A percentile compares a stretch with the other conserved stretches of the same genome.
phyloP scores from a whole-genome alignment of 257 asterid species.

The Lycium ferocissimum region DNA sequence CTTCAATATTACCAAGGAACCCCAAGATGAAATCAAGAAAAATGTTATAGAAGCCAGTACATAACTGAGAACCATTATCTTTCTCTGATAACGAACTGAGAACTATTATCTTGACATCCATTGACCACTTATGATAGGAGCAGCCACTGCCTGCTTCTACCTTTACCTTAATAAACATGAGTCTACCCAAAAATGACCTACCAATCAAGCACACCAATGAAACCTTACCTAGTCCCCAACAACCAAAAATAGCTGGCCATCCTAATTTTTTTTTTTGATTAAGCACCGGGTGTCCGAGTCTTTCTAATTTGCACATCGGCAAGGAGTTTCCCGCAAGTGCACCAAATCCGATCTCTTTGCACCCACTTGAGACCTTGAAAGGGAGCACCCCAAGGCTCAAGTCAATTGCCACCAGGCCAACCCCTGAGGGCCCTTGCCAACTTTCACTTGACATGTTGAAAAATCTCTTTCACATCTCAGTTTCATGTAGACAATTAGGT shows the following conservation, averaged over 20 bases:
- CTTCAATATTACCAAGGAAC: background rate
- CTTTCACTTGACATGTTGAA: slow-evolving; percentile 9
- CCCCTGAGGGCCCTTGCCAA: background rate
- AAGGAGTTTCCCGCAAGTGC: no score
- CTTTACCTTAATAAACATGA: background rate
- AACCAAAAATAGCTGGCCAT: slow-evolving; percentile 13
- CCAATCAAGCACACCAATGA: background rate
- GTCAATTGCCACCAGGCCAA: no score
- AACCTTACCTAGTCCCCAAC: background rate
- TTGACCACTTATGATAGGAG: slow-evolving; percentile 9
- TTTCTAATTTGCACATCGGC: no score
- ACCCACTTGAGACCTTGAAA: no score
- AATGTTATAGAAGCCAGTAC: background rate
- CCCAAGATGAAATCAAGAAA: background rate
- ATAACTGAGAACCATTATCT: slow-evolving; percentile 21
- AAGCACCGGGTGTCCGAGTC: no score
- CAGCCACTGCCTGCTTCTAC: background rate
- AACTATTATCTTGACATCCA: slow-evolving; percentile 2
- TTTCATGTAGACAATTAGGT: slow-evolving; percentile 11
- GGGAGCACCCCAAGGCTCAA: no score
- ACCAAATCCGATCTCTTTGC: no score
- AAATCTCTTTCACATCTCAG: background rate
- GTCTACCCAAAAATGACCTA: slow-evolving; percentile 2
- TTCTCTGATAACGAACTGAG: background rate
- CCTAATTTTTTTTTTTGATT: no score